These are phyloP conservation scores for Wickerhamiella brachini DNA, from an alignment of 805 yeast genomes.

Conservation along the genomic window DNA sequence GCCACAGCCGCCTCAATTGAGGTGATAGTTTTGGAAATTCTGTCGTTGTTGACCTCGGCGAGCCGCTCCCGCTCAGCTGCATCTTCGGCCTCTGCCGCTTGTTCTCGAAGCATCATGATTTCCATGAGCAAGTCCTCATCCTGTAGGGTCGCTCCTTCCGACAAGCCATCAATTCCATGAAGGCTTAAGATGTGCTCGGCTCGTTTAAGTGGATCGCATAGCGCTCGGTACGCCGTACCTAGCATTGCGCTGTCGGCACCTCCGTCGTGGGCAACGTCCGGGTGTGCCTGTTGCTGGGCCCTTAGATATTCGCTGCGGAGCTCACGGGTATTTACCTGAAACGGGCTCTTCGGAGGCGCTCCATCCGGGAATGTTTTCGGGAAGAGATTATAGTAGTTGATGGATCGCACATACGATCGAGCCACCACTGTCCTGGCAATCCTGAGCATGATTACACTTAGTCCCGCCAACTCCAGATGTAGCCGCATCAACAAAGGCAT, in stretches of 20 bases:
- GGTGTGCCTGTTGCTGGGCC: constrained; percentile 67
- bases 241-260: constrained; percentile 37
- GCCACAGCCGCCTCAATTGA: constrained; percentile 35
- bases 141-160: constrained; percentile 32
- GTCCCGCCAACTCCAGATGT: too few species aligned
- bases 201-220: constrained; percentile 56
- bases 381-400: constrained; percentile 44
- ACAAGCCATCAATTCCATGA: constrained; percentile 42
- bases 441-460: background rate
- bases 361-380: constrained; percentile 61
- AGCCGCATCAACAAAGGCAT: too few species aligned
- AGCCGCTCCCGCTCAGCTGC: constrained; percentile 45
- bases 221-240: constrained; percentile 64
- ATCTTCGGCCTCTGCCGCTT: constrained; percentile 48
- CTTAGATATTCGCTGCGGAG: constrained; percentile 63
- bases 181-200: constrained; percentile 43
- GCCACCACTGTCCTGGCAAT: background rate
- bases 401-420: background rate
- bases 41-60: constrained; percentile 39
- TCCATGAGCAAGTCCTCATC: constrained; percentile 46
- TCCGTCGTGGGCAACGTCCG: constrained; percentile 41
- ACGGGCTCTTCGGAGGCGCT: constrained; percentile 48
- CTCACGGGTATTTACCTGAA: constrained; percentile 38
- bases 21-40: constrained; percentile 36
- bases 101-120: constrained; percentile 76